A percentile compares a stretch with the other conserved stretches of the same genome.
Evolutionary conservation across 139 green algal genomes (phyloP).

Genomic region (Mychonastes homosphaera): DNA sequence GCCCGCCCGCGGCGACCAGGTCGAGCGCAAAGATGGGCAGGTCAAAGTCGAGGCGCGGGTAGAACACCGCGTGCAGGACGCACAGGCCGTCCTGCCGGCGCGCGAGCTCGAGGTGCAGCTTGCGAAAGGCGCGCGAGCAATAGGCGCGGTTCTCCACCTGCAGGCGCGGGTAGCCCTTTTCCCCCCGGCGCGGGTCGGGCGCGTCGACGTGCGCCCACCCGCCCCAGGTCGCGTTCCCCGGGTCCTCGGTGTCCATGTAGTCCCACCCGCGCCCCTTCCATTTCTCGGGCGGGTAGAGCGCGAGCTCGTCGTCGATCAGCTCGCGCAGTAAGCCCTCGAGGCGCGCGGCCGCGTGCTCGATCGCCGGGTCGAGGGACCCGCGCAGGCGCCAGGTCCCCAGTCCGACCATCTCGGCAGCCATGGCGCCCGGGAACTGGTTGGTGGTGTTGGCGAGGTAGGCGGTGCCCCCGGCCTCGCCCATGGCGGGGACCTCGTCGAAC

Average conservation of each 20-base stretch:
- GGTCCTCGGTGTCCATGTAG: slow-evolving; percentile 57
- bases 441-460: no score
- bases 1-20: slow-evolving; percentile 34
- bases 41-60: slow-evolving; percentile 51
- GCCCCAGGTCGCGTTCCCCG: slow-evolving; percentile 27
- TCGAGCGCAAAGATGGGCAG: slow-evolving; percentile 73
- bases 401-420: slow-evolving; percentile 36
- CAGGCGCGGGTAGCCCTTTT: slow-evolving; percentile 54
- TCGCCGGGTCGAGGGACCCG: slow-evolving; percentile 27
- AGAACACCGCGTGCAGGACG: slow-evolving; percentile 71
- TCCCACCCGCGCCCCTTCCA: slow-evolving; percentile 42
- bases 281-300: slow-evolving; percentile 37
- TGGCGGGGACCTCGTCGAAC: no score
- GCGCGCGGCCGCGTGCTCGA: slow-evolving; percentile 41
- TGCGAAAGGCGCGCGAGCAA: slow-evolving; percentile 54
- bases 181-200: slow-evolving; percentile 37
- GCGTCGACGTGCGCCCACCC: slow-evolving; percentile 32
- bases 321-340: slow-evolving; percentile 49
- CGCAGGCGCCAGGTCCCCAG: slow-evolving; percentile 58
- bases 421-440: slow-evolving; percentile 7
- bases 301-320: slow-evolving; percentile 34
- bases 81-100: slow-evolving; percentile 63
- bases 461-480: no score
- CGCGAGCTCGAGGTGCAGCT: slow-evolving; percentile 72
- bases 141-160: slow-evolving; percentile 69